Percentiles rank a stretch among this genome's conserved stretches.
These are phyloP conservation scores for Sporisorium exsertum DNA, from an alignment of 1,284 basidiomycete genomes.

Conservation along the genomic window DNA sequence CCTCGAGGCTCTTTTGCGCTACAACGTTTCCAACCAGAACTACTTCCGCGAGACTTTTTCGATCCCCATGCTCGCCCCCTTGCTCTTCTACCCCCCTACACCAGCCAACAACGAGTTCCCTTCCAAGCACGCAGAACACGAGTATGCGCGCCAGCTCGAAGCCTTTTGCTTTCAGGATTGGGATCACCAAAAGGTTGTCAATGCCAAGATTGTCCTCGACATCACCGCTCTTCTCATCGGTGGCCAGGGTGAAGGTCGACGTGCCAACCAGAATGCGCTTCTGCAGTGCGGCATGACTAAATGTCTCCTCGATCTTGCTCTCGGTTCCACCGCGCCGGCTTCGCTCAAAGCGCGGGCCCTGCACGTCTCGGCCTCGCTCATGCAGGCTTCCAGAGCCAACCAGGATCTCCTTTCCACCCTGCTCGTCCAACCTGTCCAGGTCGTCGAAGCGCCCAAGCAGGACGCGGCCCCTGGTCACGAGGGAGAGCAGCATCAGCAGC, in stretches of 20 bases:
- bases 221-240: conserved; percentile 77
- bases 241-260: conserved; percentile 69
- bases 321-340: conserved; percentile 91
- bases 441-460: conserved; percentile 17
- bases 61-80: conserved; percentile 81
- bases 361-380: conserved; percentile 75
- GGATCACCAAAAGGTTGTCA: conserved; percentile 88
- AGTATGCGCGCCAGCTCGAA: conserved; percentile 74
- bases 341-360: conserved; percentile 79
- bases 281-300: conserved; percentile 77
- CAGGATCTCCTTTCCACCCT: conserved; percentile 71
- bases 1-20: conserved; percentile 85
- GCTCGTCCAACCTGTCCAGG: conserved; percentile 53
- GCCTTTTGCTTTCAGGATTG: conserved; percentile 96
- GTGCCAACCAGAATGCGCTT: conserved; percentile 74
- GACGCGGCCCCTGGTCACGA: conserved; percentile 4
- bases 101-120: conserved; percentile 53
- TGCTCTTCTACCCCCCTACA: conserved; percentile 84
- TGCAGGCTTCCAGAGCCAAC: conserved; percentile 68
- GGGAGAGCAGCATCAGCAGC: conserved; percentile 12
- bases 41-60: conserved; percentile 94
- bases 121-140: conserved; percentile 73
- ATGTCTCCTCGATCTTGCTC: conserved; percentile 85
- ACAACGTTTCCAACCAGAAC: conserved; percentile 96
- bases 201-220: conserved; percentile 81